Conservation (phyloP, 2,329 filamentous ascomycete species). For the Ascochyta clinopodiicola region DNA sequence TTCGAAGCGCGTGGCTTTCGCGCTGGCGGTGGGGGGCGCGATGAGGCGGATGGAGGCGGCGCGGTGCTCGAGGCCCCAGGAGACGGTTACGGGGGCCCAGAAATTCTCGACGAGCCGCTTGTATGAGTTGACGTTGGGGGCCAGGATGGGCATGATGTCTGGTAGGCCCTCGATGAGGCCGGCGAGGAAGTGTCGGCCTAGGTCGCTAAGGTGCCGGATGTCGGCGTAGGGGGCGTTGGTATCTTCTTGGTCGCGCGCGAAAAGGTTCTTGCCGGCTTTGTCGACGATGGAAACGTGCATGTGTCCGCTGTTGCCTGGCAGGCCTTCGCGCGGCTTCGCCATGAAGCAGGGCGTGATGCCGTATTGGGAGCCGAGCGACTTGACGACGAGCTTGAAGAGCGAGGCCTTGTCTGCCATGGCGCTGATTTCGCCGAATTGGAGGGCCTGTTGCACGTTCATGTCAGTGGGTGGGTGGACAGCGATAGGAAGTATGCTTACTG, state of each 20-base stretch:
- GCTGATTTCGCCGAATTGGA: conserved; percentile 86
- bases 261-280: conserved; percentile 80
- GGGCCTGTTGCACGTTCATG: conserved; percentile 63
- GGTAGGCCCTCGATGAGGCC: conserved; percentile 87
- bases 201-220: conserved; percentile 79
- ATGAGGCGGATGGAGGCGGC: conserved; percentile 91
- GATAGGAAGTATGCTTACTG: conserved; percentile 56
- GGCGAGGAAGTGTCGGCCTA: conserved; percentile 91
- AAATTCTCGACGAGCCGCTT: conserved; percentile 98
- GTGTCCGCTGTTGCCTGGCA: conserved; percentile 94
- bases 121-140: conserved; percentile 96
- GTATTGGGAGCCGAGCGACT: conserved; percentile 83
- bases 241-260: conserved; percentile 76
- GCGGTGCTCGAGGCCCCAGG: conserved; percentile 95
- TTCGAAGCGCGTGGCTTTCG: conserved; percentile 89
- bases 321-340: conserved; percentile 90
- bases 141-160: conserved; percentile 93
- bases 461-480: conserved; percentile 16
- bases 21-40: conserved; percentile 81
- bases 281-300: conserved; percentile 92
- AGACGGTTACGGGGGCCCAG: conserved; percentile 97
- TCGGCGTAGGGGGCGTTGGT: conserved; percentile 64
- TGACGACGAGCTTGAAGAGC: conserved; percentile 94
- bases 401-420: conserved; percentile 91
- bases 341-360: conserved; percentile 98